These are phyloP conservation scores for Rubroboletus satanas DNA, from an alignment of 768 basidiomycete genomes.

Conservation along the genomic window DNA sequence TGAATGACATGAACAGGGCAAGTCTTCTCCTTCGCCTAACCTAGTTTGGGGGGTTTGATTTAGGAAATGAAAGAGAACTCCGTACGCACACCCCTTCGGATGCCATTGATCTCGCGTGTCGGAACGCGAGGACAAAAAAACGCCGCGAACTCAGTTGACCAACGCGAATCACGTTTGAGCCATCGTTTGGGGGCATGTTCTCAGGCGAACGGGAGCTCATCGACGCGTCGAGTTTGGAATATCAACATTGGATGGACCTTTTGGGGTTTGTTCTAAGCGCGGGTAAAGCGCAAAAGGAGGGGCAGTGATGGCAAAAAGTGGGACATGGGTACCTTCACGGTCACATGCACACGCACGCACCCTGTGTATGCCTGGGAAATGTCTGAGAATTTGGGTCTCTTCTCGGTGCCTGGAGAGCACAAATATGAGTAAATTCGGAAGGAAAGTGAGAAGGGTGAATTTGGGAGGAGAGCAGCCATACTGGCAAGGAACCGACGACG, in stretches of 20 bases:
- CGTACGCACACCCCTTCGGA: background rate
- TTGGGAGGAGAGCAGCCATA: background rate
- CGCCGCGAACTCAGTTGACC: background rate
- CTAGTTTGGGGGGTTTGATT: background rate
- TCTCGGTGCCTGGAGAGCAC: constrained; percentile 17
- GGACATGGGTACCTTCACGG: background rate
- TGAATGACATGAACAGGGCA: background rate
- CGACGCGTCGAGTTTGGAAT: background rate
- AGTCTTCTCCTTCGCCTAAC: background rate
- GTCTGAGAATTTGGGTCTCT: background rate
- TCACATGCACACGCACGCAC: background rate
- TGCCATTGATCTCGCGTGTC: background rate
- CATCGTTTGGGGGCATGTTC: background rate
- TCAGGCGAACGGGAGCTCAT: background rate
- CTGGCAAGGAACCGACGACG: background rate
- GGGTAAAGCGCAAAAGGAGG: background rate
- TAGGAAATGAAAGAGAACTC: background rate
- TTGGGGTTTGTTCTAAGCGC: background rate
- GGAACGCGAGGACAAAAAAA: background rate
- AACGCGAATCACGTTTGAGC: constrained; percentile 1
- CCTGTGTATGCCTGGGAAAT: constrained; percentile 2
- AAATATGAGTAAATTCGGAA: constrained; percentile 12
- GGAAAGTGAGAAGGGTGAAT: background rate
- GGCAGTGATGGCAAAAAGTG: background rate
- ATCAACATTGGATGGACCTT: background rate